Conservation (phyloP, 345 rosid genomes). For the Camelina sativa region DNA sequence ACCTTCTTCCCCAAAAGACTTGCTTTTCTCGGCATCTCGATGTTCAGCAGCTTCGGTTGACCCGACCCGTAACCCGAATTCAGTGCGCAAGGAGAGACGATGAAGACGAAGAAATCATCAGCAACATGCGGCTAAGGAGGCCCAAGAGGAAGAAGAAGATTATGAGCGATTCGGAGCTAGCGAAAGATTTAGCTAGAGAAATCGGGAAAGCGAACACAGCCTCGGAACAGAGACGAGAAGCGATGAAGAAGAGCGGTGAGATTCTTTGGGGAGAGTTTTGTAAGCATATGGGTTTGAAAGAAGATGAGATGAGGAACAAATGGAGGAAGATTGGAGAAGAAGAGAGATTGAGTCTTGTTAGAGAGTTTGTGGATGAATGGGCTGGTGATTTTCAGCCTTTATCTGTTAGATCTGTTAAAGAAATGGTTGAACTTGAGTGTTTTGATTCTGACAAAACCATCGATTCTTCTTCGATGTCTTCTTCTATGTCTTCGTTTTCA, state of each 20-base stretch:
- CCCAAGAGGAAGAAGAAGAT: slow-evolving; percentile 32
- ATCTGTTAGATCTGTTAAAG: slow-evolving; percentile 66
- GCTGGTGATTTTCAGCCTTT: slow-evolving; percentile 67
- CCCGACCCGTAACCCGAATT: slow-evolving; percentile 47
- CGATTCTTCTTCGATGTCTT: slow-evolving; percentile 13
- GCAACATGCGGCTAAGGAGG: slow-evolving; percentile 32
- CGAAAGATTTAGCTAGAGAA: slow-evolving; percentile 61
- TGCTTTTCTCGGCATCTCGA: slow-evolving; percentile 25
- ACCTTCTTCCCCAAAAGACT: slow-evolving; percentile 37
- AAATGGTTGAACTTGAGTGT: slow-evolving; percentile 74
- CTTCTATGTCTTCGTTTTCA: slow-evolving; percentile 36
- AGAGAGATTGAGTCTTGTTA: slow-evolving; percentile 59
- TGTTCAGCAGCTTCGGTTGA: slow-evolving; percentile 9
- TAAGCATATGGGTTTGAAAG: slow-evolving; percentile 47
- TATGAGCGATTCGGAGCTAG: slow-evolving; percentile 54
- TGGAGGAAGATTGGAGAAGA: slow-evolving; percentile 69
- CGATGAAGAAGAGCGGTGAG: slow-evolving; percentile 74
- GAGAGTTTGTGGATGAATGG: slow-evolving; percentile 67
- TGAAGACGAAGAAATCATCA: slow-evolving; percentile 27
- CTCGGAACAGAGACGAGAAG: slow-evolving; percentile 59
- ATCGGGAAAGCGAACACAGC: slow-evolving; percentile 61
- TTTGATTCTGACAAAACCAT: slow-evolving; percentile 44
- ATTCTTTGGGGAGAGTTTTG: slow-evolving; percentile 73
- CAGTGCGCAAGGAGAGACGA: slow-evolving; percentile 41
- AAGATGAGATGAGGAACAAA: slow-evolving; percentile 54